Evolutionary conservation across 2,329 filamentous ascomycete species (phyloP).

Genomic region (Ascochyta koolunga): DNA sequence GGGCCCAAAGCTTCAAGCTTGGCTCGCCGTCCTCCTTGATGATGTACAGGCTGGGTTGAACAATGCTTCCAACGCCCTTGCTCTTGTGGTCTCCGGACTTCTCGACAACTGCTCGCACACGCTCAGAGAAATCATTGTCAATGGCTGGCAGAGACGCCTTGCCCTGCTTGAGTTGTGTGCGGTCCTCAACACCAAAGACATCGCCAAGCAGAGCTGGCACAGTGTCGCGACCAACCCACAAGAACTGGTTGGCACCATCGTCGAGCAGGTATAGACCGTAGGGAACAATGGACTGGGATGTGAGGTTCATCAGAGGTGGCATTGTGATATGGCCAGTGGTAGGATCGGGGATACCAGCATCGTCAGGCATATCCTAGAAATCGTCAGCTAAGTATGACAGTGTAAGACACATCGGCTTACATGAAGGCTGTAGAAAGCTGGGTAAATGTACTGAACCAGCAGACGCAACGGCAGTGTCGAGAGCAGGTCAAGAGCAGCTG

Average conservation of each 20-base stretch:
- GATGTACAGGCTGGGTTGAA: slow-evolving; percentile 90
- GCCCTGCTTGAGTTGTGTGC: slow-evolving; percentile 84
- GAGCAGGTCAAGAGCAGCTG: slow-evolving; percentile 89
- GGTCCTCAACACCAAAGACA: slow-evolving; percentile 87
- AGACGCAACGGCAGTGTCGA: slow-evolving; percentile 91
- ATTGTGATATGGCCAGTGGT: slow-evolving; percentile 88
- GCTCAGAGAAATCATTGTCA: slow-evolving; percentile 96
- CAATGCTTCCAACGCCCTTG: slow-evolving; percentile 89
- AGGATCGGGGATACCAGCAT: slow-evolving; percentile 82
- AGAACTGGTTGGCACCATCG: slow-evolving; percentile 95
- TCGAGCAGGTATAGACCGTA: slow-evolving; percentile 97
- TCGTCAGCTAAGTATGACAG: slow-evolving; percentile 58
- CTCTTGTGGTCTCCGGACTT: slow-evolving; percentile 90
- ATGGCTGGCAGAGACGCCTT: slow-evolving; percentile 86
- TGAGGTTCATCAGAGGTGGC: slow-evolving; percentile 82
- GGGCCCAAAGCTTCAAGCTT: slow-evolving; percentile 92
- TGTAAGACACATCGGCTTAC: slow-evolving; percentile 15
- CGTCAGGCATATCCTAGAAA: slow-evolving; percentile 94
- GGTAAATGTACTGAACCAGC: slow-evolving; percentile 85
- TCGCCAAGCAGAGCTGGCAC: slow-evolving; percentile 87
- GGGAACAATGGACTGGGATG: slow-evolving; percentile 83
- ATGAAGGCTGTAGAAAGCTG: slow-evolving; percentile 45
- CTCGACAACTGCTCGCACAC: slow-evolving; percentile 79
- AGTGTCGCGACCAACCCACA: slow-evolving; percentile 93
- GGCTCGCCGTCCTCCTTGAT: slow-evolving; percentile 96